Conservation (phyloP, 2,329 filamentous ascomycete genomes). For the Sarocladiaceae sp. region DNA sequence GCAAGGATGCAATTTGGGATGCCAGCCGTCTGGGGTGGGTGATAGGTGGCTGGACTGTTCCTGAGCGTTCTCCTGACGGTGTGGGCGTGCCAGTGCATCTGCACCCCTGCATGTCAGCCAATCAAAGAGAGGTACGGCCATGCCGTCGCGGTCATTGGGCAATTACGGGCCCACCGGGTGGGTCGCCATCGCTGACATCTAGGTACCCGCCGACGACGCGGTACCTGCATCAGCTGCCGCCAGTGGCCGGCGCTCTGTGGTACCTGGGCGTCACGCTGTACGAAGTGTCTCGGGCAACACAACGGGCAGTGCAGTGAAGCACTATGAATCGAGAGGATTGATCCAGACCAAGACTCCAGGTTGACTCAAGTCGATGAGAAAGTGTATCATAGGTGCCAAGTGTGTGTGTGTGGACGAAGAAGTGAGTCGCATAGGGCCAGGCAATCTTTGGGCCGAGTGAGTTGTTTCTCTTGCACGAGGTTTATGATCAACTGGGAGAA, state of each 20-base stretch:
- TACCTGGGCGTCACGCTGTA: not conserved
- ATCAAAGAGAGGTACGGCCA: not conserved
- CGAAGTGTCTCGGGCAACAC: conserved; percentile 3
- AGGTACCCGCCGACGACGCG: conserved; percentile 8
- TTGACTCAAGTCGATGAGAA: not conserved
- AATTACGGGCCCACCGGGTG: not conserved
- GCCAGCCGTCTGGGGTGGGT: not conserved
- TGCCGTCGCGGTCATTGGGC: conserved; percentile 7
- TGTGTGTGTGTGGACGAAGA: not conserved
- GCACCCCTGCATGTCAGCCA: conserved; percentile 2
- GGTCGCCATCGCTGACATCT: not conserved
- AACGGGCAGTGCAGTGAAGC: conserved; percentile 3
- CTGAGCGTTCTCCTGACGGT: not conserved
- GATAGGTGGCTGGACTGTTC: not conserved
- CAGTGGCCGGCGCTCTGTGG: conserved; percentile 1
- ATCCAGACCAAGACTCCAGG: not conserved
- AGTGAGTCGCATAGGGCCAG: not conserved
- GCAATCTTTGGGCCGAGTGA: not conserved
- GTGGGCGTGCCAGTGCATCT: conserved; percentile 1
- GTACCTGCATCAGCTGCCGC: conserved; percentile 2
- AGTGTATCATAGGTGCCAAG: too few species aligned
- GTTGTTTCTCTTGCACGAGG: conserved; percentile 3
- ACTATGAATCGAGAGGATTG: not conserved
- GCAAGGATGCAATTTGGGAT: conserved; percentile 6
- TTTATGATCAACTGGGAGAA: not conserved